Evolutionary conservation across 805 yeast genomes (phyloP).

Genomic region (Lachancea fermentati): DNA sequence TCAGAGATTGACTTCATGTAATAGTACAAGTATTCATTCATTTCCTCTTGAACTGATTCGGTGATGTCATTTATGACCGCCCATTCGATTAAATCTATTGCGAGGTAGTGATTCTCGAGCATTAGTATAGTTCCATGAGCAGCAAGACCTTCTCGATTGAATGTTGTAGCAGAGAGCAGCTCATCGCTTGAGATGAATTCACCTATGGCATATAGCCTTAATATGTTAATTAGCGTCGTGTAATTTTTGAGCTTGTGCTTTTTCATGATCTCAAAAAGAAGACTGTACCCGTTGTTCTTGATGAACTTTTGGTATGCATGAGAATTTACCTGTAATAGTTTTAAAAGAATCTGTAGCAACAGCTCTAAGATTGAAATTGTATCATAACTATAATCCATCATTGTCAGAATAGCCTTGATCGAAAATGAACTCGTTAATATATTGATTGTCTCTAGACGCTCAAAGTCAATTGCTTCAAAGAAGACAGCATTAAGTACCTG

Average conservation of each 20-base stretch:
- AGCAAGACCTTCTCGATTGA: not conserved
- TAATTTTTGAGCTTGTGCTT: conserved; percentile 30
- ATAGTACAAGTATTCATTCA: conserved; percentile 25
- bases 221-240: conserved; percentile 42
- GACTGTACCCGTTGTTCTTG: conserved; percentile 42
- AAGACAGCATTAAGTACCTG: conserved; percentile 26
- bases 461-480: conserved; percentile 35
- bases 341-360: conserved; percentile 42
- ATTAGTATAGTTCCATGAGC: not conserved
- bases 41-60: conserved; percentile 33
- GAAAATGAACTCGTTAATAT: conserved; percentile 42
- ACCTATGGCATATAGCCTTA: conserved; percentile 34
- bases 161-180: not conserved
- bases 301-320: conserved; percentile 45
- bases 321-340: conserved; percentile 44
- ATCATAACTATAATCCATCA: conserved; percentile 29
- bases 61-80: conserved; percentile 32
- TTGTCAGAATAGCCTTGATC: conserved; percentile 59
- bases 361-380: conserved; percentile 7
- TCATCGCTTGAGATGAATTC: conserved; percentile 1
- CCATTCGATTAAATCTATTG: conserved; percentile 35
- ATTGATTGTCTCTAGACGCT: conserved; percentile 41
- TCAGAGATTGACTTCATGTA: conserved; percentile 21
- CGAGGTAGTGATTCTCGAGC: conserved; percentile 15
- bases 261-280: conserved; percentile 40